Base-by-base conservation (phyloP, 106 monocot genomes). In the Hemerocallis citrina region DNA sequence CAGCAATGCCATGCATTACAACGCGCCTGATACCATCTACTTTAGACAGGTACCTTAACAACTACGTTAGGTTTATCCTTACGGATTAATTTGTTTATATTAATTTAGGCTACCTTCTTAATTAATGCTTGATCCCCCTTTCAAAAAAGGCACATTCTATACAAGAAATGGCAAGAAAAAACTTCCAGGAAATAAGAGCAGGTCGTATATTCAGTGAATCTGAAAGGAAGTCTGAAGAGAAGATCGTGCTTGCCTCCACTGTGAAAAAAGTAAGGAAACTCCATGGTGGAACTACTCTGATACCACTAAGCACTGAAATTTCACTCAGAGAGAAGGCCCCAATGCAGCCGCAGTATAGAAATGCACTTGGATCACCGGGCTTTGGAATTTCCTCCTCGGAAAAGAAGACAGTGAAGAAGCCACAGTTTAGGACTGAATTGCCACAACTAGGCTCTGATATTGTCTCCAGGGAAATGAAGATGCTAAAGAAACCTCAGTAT, bases 111-210 rank as follows among this genome's bases (percentile, higher is more conserved):
- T 20, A 49, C 1, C 14, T 17, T 52, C 16, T 64, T 13, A 45
- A 9, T 25, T 48, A 10, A 9, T 43, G 34, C 36, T 33, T 54
- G 48, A n/a, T 40, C n/a, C 24, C 24, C 42, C 51, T 50, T 30
- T 68, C 28, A 40, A 14, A 35, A 49, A 73, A 94, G 93, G 93
- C 93, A 57, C 77, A 64, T 33, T 70, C 85, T 52, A 94, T 94
- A 64, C 85, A 94, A 85, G 93, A 94, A 36, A 44, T 94, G 72
- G 93, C 89, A 55, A 72, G 73, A 64, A 85, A 68, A 57, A 80
- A 77, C 41, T 94, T 94, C 71, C 75, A 86, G 64, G 65, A 33
- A 22, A 34, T 89, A 33, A 79, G 89, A 75, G 66, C 68, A 41
- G 72, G 62, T 48, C 43, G 48, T 27, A 74, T 47, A 37, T 49